These are phyloP conservation scores for Chlamydomonas reinhardtii DNA, from an alignment of 163 green algal species.

Conservation along the genomic window DNA sequence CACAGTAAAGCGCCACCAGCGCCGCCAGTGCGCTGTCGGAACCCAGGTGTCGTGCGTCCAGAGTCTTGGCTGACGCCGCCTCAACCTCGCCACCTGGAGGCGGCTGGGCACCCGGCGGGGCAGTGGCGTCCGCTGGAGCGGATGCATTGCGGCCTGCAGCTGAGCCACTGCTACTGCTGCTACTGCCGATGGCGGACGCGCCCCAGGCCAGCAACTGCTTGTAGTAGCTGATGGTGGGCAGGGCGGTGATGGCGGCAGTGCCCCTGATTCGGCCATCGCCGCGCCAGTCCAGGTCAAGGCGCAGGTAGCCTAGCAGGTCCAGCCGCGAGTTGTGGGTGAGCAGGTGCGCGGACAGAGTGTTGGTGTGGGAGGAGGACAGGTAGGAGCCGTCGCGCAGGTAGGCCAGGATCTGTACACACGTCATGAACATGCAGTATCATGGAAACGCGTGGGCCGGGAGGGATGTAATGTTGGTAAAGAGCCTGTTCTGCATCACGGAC, in stretches of 20 bases:
- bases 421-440: no score
- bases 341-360: not conserved
- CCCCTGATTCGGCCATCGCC: not conserved
- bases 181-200: no score
- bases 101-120: no score
- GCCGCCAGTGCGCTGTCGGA: not conserved
- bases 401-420: not conserved
- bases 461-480: no score
- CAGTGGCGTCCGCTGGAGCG: no score
- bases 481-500: no score
- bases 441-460: no score
- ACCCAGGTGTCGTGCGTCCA: no score
- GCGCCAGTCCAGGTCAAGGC: not conserved
- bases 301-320: not conserved
- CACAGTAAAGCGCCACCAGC: not conserved
- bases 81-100: no score
- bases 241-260: not conserved
- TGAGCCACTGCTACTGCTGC: no score
- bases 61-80: no score
- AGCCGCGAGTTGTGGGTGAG: not conserved
- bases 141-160: no score
- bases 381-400: not conserved
- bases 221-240: not conserved
- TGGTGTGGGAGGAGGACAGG: not conserved
- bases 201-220: not conserved